Percentiles rank a stretch among this genome's conserved stretches.
Conservation (phyloP, 192 early-diverging fungal species). For the Geosiphon pyriformis region DNA sequence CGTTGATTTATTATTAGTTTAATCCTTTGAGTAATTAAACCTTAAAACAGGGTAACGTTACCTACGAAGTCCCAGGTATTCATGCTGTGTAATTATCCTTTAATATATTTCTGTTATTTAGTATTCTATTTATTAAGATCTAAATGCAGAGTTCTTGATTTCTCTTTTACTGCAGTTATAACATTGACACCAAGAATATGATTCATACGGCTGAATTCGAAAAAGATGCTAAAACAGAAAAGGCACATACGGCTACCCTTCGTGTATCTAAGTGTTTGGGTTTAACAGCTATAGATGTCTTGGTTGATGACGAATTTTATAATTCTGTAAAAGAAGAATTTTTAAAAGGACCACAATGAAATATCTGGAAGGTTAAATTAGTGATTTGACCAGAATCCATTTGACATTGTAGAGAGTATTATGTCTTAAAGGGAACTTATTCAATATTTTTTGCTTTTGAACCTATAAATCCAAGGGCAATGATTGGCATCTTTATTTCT, state of each 20-base stretch:
- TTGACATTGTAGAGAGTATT: no score
- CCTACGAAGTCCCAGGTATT: constrained; percentile 54
- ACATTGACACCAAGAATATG: constrained; percentile 37
- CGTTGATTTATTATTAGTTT: not conserved
- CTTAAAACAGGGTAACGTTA: constrained; percentile 55
- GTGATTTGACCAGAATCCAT: no score
- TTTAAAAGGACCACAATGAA: constrained; percentile 6
- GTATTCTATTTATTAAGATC: not conserved
- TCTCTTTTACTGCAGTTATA: constrained; percentile 1
- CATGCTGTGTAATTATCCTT: constrained; percentile 25
- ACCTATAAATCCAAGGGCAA: no score
- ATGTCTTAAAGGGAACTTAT: no score
- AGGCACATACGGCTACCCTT: constrained; percentile 54
- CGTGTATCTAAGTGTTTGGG: constrained; percentile 48
- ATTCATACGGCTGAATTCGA: constrained; percentile 66
- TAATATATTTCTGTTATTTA: constrained; percentile 6
- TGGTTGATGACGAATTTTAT: constrained; percentile 43
- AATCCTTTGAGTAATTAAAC: not conserved
- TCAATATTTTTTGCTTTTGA: no score
- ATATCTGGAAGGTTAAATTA: no score
- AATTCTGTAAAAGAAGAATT: constrained; percentile 38
- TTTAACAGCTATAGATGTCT: constrained; percentile 43
- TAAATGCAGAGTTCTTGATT: not conserved
- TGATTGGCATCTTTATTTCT: no score
- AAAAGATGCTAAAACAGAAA: constrained; percentile 44